Conservation (phyloP, 768 basidiomycete species). For the Amyloporia xantha region DNA sequence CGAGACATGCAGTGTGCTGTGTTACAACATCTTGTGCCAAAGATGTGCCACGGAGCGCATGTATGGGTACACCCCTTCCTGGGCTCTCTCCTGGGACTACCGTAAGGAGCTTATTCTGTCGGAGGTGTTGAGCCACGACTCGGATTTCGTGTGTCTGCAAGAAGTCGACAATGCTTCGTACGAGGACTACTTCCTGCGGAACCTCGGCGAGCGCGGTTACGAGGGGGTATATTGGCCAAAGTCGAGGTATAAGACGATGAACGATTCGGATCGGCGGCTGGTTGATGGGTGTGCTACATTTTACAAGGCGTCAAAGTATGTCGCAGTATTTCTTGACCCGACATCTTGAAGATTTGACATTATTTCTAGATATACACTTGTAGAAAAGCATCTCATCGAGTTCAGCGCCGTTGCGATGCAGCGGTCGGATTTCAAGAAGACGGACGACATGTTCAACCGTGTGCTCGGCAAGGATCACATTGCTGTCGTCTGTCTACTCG, state of each 20-base stretch:
- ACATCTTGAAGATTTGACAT: background rate
- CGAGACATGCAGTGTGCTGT: conserved; percentile 77
- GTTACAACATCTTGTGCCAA: conserved; percentile 94
- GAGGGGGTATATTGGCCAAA: conserved; percentile 91
- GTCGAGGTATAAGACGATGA: conserved; percentile 91
- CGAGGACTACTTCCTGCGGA: conserved; percentile 81
- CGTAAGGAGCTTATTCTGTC: conserved; percentile 82
- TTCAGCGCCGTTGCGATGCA: conserved; percentile 92
- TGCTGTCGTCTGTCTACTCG: conserved; percentile 79
- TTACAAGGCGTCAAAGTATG: conserved; percentile 84
- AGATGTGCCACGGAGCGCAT: conserved; percentile 79
- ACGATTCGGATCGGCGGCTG: conserved; percentile 70
- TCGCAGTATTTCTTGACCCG: conserved; percentile 13
- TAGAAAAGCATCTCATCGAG: conserved; percentile 91
- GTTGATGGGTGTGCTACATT: conserved; percentile 98
- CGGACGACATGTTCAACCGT: conserved; percentile 99
- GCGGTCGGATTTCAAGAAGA: conserved; percentile 90
- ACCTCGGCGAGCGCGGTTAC: conserved; percentile 70
- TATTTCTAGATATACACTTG: conserved; percentile 62
- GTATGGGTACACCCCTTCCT: conserved; percentile 95
- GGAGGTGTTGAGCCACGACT: conserved; percentile 73
- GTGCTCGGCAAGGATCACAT: conserved; percentile 94
- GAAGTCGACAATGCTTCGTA: conserved; percentile 92
- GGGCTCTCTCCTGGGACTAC: conserved; percentile 96
- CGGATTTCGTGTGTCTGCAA: conserved; percentile 92